Evolutionary conservation across 352 stramenopile genomes (phyloP).

Genomic region (Globisporangium cylindrosporum): DNA sequence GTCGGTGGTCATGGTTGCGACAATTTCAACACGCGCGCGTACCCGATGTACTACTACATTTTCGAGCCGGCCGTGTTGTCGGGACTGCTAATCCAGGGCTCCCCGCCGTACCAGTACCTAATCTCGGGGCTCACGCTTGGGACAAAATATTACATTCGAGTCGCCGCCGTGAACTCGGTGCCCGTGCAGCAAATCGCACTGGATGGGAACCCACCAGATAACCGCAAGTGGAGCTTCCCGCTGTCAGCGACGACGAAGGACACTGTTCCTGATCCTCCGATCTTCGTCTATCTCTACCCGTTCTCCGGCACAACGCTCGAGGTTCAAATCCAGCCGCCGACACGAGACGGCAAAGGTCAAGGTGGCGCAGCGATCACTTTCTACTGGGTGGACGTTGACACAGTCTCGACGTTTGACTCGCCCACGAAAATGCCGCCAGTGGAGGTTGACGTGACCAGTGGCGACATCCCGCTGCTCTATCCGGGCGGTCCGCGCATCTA

Average conservation of each 20-base stretch:
- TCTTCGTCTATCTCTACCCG: conserved; percentile 53
- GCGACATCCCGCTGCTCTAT: conserved; percentile 51
- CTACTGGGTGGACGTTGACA: conserved; percentile 74
- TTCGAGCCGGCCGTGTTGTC: conserved; percentile 46
- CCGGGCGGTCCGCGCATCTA: conserved; percentile 61
- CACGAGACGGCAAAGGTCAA: conserved; percentile 56
- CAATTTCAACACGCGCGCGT: conserved; percentile 45
- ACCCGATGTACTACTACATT: conserved; percentile 63
- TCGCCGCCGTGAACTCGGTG: conserved; percentile 91
- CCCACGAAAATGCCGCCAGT: conserved; percentile 39
- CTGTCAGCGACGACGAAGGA: conserved; percentile 76
- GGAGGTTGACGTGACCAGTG: conserved; percentile 26
- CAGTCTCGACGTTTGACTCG: conserved; percentile 71
- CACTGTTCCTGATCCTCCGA: conserved; percentile 71
- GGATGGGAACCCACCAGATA: conserved; percentile 75
- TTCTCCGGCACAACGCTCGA: conserved; percentile 64
- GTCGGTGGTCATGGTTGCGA: conserved; percentile 32
- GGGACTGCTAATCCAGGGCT: conserved; percentile 58
- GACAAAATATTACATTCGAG: conserved; percentile 89
- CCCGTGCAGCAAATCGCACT: conserved; percentile 81
- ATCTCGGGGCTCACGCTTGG: conserved; percentile 63
- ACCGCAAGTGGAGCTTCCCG: conserved; percentile 89
- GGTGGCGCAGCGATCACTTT: conserved; percentile 40
- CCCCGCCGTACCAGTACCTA: conserved; percentile 78
- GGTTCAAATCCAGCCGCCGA: conserved; percentile 72